Evolutionary conservation across 108 stramenopile genomes (phyloP).

Genomic region (Craspedostauros australis): DNA sequence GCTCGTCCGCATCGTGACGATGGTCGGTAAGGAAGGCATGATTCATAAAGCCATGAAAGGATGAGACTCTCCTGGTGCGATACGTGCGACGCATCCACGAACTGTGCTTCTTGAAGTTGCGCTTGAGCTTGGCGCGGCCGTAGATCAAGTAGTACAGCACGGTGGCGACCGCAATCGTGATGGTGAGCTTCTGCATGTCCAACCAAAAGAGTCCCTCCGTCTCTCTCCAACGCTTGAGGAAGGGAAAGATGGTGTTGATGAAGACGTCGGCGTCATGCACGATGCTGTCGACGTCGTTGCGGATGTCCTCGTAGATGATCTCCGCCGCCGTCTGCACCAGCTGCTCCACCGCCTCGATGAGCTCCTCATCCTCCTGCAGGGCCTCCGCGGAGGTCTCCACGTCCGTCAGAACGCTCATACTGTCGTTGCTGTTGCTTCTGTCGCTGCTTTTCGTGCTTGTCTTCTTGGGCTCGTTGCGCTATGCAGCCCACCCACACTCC

Average conservation of each 20-base stretch:
- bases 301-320: conserved; percentile 25
- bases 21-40: background rate
- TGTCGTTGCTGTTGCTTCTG: too few species aligned
- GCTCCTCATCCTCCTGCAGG: conserved; percentile 34
- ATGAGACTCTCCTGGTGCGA: too few species aligned
- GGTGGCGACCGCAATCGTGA: too few species aligned
- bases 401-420: too few species aligned
- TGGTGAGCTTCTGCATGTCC: conserved; percentile 18
- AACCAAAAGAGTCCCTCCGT: conserved; percentile 13
- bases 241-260: conserved; percentile 21
- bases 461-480: too few species aligned
- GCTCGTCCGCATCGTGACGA: background rate
- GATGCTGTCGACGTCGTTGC: conserved; percentile 23
- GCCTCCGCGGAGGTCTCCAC: conserved; percentile 32
- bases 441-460: too few species aligned
- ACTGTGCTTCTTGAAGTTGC: too few species aligned
- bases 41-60: too few species aligned
- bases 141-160: too few species aligned
- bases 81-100: too few species aligned
- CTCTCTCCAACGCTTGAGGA: conserved; percentile 24
- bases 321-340: conserved; percentile 28
- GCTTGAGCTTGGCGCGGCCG: too few species aligned
- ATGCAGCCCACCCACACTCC: too few species aligned
- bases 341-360: conserved; percentile 34
- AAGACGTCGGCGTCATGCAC: conserved; percentile 1